Percentiles rank a stretch among this genome's conserved stretches.
Conservation (phyloP, 2,329 filamentous ascomycete species). For the Botrytis galanthina region DNA sequence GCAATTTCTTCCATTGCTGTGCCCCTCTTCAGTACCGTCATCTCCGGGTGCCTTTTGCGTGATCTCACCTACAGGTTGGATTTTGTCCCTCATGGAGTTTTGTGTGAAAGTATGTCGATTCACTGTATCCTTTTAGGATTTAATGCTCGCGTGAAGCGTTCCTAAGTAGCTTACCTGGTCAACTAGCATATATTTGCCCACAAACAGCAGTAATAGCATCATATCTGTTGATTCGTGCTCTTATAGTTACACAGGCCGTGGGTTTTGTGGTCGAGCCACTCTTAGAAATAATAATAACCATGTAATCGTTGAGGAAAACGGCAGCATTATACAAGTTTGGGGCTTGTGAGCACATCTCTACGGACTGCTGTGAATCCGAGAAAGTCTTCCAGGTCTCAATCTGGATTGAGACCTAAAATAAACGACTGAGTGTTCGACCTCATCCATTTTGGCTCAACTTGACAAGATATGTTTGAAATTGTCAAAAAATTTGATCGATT, state of each 20-base stretch:
- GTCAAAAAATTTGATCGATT: not conserved
- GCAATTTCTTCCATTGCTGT: too few species aligned
- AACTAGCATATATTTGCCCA: too few species aligned
- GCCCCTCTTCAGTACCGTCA: too few species aligned
- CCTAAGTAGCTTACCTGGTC: too few species aligned
- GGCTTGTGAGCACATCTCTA: not conserved
- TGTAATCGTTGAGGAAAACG: not conserved
- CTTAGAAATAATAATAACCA: not conserved
- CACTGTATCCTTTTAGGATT: too few species aligned
- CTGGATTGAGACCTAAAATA: not conserved
- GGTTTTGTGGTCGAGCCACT: not conserved
- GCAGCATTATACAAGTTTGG: not conserved
- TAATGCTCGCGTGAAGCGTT: too few species aligned
- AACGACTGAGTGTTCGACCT: not conserved
- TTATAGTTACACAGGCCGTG: not conserved
- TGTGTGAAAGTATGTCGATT: too few species aligned
- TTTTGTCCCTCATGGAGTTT: too few species aligned
- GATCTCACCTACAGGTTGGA: too few species aligned
- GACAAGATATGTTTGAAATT: not conserved
- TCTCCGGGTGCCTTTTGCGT: too few species aligned
- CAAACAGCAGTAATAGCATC: too few species aligned
- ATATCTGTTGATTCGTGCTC: too few species aligned
- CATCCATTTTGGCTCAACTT: not conserved
- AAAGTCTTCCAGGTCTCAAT: not conserved
- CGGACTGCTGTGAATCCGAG: not conserved